These are phyloP conservation scores for Aegilops longissima DNA, from an alignment of 176 grass and related monocot species.

Conservation along the genomic window DNA sequence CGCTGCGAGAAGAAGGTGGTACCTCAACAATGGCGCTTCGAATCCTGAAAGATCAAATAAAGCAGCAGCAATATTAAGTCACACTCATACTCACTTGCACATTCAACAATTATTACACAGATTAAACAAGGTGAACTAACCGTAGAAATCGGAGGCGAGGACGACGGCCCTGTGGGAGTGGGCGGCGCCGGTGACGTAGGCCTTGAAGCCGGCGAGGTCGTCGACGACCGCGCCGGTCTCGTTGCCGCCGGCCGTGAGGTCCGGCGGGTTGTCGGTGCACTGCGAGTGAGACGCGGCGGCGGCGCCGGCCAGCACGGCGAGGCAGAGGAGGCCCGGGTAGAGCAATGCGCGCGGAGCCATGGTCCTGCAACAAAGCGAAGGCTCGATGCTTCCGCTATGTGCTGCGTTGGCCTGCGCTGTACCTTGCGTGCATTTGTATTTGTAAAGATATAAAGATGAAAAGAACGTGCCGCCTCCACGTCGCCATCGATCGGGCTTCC, in stretches of 20 bases:
- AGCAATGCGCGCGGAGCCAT: slow-evolving; percentile 5
- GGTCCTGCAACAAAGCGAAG: neutral
- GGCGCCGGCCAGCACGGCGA: neutral
- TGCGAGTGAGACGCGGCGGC: neutral
- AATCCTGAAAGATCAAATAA: slow-evolving; percentile 4
- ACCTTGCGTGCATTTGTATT: neutral
- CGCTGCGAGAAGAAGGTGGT: neutral
- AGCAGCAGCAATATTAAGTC: neutral
- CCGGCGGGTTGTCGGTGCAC: slow-evolving; percentile 15
- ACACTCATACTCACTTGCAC: neutral
- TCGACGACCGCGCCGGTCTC: slow-evolving; percentile 14
- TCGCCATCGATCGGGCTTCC: neutral
- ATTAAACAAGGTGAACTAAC: neutral
- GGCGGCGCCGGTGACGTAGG: slow-evolving; percentile 27
- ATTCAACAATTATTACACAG: too few species aligned
- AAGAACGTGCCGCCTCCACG: neutral
- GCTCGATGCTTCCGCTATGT: neutral
- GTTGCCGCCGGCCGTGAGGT: neutral
- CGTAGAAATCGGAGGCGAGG: slow-evolving; percentile 22
- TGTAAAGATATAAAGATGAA: too few species aligned
- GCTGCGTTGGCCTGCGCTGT: neutral
- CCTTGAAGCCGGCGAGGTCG: slow-evolving; percentile 26
- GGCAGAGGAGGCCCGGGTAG: neutral
- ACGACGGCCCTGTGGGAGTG: slow-evolving; percentile 22
- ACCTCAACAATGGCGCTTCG: slow-evolving; percentile 32